phyloP scores from a whole-genome alignment of 2,329 filamentous ascomycete genomes.

The Aureobasidium musti region DNA sequence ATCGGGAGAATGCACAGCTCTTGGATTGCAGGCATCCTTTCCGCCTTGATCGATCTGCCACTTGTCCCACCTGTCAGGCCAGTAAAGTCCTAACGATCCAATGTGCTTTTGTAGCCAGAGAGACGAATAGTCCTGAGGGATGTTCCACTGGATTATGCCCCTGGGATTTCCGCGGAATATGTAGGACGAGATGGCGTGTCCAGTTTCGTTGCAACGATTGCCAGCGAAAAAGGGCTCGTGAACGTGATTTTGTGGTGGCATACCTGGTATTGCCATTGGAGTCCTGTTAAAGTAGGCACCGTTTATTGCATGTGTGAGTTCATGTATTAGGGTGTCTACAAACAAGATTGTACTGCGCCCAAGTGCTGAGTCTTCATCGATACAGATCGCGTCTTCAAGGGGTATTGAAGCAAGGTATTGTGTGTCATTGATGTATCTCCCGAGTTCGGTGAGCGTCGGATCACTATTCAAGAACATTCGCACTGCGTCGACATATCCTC shows the following conservation, averaged over 20 bases:
- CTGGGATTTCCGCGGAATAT: background rate
- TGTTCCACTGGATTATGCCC: background rate
- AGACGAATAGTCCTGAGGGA: background rate
- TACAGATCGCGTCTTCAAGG: background rate
- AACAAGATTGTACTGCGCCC: background rate
- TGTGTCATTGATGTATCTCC: conserved; percentile 10
- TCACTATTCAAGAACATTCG: background rate
- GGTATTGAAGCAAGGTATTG: conserved; percentile 4
- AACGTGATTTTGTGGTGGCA: background rate
- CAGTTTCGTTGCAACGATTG: conserved; percentile 1
- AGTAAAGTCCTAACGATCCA: background rate
- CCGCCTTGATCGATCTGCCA: background rate
- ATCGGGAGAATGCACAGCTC: background rate
- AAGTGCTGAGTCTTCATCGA: background rate
- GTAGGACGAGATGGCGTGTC: background rate
- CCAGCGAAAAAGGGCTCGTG: conserved; percentile 12
- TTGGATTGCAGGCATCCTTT: background rate
- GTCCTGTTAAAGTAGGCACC: background rate
- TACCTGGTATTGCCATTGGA: background rate
- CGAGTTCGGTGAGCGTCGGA: background rate
- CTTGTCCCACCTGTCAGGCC: conserved; percentile 4
- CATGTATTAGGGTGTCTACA: conserved; percentile 1
- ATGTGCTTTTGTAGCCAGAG: background rate
- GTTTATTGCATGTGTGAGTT: conserved; percentile 8
- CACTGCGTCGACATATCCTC: conserved; percentile 4